phyloP scores from a whole-genome alignment of 768 basidiomycete species.

The Tricholoma furcatifolium region DNA sequence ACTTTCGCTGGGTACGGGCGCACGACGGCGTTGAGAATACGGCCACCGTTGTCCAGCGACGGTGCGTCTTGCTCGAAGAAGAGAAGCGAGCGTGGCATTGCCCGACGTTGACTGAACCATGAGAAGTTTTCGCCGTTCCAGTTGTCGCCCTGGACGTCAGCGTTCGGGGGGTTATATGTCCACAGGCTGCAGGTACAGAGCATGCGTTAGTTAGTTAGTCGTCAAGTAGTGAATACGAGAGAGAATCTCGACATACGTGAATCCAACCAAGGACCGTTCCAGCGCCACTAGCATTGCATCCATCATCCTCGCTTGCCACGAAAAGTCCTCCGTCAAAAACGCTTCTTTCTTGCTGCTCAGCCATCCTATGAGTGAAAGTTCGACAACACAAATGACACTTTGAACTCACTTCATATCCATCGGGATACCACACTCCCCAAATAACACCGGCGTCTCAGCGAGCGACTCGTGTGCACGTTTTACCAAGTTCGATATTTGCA shows the following conservation, averaged over 20 bases:
- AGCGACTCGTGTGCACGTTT: conserved; percentile 65
- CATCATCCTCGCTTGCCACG: conserved; percentile 90
- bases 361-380: neutral
- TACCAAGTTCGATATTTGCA: conserved; percentile 81
- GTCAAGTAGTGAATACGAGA: neutral
- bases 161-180: conserved; percentile 92
- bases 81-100: conserved; percentile 52
- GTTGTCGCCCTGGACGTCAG: conserved; percentile 74
- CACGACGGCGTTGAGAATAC: conserved; percentile 77
- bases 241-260: conserved; percentile 62
- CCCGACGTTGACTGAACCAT: conserved; percentile 76
- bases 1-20: conserved; percentile 92
- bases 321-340: conserved; percentile 70
- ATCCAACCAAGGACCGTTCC: conserved; percentile 74
- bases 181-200: conserved; percentile 60
- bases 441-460: conserved; percentile 79
- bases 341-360: conserved; percentile 62
- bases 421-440: conserved; percentile 93
- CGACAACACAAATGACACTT: neutral
- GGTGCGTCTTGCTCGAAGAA: conserved; percentile 59
- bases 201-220: neutral
- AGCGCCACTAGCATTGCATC: conserved; percentile 86
- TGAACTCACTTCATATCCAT: conserved; percentile 96
- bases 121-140: conserved; percentile 99
- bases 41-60: conserved; percentile 80